A percentile compares a stretch with the other conserved stretches of the same genome.
Evolutionary conservation across 1,284 basidiomycete genomes (phyloP).

Genomic region (Rhizoctonia solani): DNA sequence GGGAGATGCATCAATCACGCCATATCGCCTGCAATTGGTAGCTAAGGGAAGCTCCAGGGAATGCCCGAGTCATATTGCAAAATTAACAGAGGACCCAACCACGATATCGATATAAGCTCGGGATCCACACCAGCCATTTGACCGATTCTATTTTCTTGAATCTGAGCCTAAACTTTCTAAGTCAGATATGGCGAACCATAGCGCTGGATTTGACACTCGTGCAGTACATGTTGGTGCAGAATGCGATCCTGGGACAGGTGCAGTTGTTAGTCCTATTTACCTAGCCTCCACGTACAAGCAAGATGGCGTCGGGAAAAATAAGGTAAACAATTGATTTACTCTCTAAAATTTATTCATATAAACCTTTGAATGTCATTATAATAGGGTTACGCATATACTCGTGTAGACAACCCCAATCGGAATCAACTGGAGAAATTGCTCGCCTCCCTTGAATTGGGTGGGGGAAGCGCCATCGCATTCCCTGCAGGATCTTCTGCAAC

Average conservation of each 20-base stretch:
- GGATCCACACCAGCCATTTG: no score
- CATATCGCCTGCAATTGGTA: no score
- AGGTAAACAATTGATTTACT: slow-evolving; percentile 53
- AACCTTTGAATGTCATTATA: no score
- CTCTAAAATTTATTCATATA: no score
- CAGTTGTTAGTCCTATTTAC: slow-evolving; percentile 89
- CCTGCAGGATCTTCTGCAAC: slow-evolving; percentile 87
- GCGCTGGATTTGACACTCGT: slow-evolving; percentile 25
- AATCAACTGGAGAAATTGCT: slow-evolving; percentile 70
- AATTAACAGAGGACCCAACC: no score
- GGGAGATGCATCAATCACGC: no score
- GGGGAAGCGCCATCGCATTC: slow-evolving; percentile 76
- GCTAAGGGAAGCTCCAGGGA: no score
- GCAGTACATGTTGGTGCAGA: slow-evolving; percentile 83
- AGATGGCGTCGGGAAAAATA: slow-evolving; percentile 78
- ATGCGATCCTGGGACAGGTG: slow-evolving; percentile 74
- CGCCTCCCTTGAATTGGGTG: slow-evolving; percentile 75
- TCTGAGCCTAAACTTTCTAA: background rate
- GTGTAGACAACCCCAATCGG: slow-evolving; percentile 89
- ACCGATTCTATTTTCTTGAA: background rate
- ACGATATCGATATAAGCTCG: no score
- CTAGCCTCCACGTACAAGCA: slow-evolving; percentile 93
- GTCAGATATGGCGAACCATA: background rate
- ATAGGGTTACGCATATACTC: slow-evolving; percentile 87
- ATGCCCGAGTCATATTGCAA: no score